These are phyloP conservation scores for Coemansia sp. DNA, from an alignment of 192 early-diverging fungal species.

Conservation along the genomic window DNA sequence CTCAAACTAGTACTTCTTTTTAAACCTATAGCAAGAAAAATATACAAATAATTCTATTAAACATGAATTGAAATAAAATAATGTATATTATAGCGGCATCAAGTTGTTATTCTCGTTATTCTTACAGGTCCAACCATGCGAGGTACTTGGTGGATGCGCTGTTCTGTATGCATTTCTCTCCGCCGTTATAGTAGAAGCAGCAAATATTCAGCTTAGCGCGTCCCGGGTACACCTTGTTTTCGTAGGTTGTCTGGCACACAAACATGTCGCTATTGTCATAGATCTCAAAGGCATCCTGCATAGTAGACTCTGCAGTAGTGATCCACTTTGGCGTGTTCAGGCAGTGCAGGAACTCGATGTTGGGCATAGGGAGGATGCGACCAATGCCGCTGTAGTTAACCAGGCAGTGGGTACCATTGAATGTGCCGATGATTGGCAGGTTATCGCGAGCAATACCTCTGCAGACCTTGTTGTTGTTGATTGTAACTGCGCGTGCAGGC, in stretches of 20 bases:
- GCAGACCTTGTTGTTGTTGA: background rate
- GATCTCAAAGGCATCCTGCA: background rate
- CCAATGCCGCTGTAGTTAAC: background rate
- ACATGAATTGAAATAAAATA: too few relatives aligned
- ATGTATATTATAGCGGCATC: too few relatives aligned
- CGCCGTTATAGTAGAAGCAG: too few relatives aligned
- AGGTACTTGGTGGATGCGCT: conserved; percentile 13
- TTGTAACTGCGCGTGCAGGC: background rate
- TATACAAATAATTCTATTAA: too few relatives aligned
- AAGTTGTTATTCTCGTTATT: too few relatives aligned
- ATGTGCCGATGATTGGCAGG: too few relatives aligned
- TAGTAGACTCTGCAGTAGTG: background rate
- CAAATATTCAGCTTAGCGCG: too few relatives aligned
- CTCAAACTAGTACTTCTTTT: too few relatives aligned
- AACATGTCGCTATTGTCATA: background rate
- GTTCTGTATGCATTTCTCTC: conserved; percentile 16
- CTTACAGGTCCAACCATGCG: conserved; percentile 1
- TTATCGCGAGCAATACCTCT: background rate
- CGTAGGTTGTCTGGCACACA: background rate
- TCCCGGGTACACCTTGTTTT: background rate
- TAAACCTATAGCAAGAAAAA: too few relatives aligned
- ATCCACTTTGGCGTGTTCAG: background rate
- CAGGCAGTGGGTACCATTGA: background rate
- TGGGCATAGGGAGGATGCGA: background rate
- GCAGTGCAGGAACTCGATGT: background rate